Evolutionary conservation across 129 eudicot genomes (phyloP), one percentile per base, ranked within the genome.

Genomic region (Logfia minima): DNA sequence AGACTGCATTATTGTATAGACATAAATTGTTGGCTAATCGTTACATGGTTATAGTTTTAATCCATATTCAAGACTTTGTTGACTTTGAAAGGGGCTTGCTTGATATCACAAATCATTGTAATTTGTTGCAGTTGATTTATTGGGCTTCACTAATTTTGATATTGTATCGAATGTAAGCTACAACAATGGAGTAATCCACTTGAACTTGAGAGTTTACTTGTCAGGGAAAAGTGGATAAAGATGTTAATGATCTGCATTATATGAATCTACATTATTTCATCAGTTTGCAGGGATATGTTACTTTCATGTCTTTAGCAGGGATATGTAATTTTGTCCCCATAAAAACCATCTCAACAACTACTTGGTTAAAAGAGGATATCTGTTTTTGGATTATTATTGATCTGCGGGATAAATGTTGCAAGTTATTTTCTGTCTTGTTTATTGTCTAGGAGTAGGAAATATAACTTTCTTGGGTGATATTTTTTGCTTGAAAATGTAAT

Each of bases 1-100:
- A 60, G 70, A 58, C 59, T 61, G 48, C 52, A 9, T 53, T 72
- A 45, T 56, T 59, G 34, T 56, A 75, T 61, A 8, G 39, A 64
- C 69, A 29, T 64, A 31, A 28, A 9, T 64, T 11, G 26, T 63
- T 11, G 39, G 64, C 48, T 9, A 41, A 2, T 41, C 48, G 9
- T 9, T 41, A 41, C 48, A 9, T 41, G 2, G 48, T 41, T 41
- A 41, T 41, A 41, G 48, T 41, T 41, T 7, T 39, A 39, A 39
- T 8, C 45, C 45, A 8, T 7, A 39, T 39, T 8, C 3, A 39
- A 39, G 45, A 56, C 23, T 58, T 58, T 8, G 13, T 58, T 58
- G 24, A 23, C 24, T 58, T 58, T 58, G 4, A 58, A 58, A 58
- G 24, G 63, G 63, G 24, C 11, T 19, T 0, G 10, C 48, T 19